These are phyloP conservation scores for Echinosophora koreensis DNA, from an alignment of 306 rosid genomes.

Conservation along the genomic window DNA sequence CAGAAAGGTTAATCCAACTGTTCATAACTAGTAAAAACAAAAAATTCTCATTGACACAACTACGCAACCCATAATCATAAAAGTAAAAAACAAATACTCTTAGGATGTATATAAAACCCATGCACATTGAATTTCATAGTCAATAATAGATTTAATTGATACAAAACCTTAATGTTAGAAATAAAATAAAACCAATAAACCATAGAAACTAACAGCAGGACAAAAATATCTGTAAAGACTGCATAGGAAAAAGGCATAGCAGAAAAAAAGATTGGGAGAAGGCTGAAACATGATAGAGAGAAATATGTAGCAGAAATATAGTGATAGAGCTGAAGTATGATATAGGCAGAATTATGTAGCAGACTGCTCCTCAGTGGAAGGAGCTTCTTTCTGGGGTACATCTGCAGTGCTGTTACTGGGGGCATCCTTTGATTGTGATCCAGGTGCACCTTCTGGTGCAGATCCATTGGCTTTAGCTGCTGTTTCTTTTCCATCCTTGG, in stretches of 20 bases:
- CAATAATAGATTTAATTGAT: conserved; percentile 48
- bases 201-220: conserved; percentile 49
- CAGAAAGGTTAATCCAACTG: not conserved
- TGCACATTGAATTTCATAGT: conserved; percentile 49
- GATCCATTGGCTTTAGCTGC: conserved; percentile 65
- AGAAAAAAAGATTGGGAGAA: conserved; percentile 32
- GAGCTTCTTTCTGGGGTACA: conserved; percentile 59
- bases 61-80: conserved; percentile 7
- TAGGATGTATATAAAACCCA: conserved; percentile 40
- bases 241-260: conserved; percentile 22
- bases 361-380: conserved; percentile 58
- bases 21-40: not conserved
- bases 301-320: conserved; percentile 49
- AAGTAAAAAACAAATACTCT: conserved; percentile 8
- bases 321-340: conserved; percentile 20
- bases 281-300: conserved; percentile 32
- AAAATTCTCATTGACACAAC: not conserved
- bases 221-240: conserved; percentile 37
- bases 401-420: conserved; percentile 57
- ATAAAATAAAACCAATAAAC: conserved; percentile 42
- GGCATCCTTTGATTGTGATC: conserved; percentile 63
- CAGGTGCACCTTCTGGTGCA: conserved; percentile 56
- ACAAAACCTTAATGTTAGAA: conserved; percentile 50
- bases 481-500: conserved; percentile 69
- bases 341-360: conserved; percentile 51